Conservation (phyloP, 192 early-diverging fungal species). For the Coemansia sp. region DNA sequence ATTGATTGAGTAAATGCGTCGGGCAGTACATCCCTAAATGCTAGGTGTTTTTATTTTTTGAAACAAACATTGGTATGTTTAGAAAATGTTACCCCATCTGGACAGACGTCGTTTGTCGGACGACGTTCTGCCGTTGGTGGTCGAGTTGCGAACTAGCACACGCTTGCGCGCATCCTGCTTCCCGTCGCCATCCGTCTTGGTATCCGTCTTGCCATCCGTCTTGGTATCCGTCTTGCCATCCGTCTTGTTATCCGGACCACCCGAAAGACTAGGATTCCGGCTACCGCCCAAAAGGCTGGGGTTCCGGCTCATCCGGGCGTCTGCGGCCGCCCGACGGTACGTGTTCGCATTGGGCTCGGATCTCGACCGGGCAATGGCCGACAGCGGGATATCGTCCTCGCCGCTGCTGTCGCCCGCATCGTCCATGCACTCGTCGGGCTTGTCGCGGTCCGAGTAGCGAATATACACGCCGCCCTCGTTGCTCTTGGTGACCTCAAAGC, state of each 20-base stretch:
- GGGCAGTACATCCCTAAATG: background rate
- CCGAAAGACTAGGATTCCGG: too few species aligned
- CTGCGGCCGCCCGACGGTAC: background rate
- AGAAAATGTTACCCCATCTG: slow-evolving; percentile 30
- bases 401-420: slow-evolving; percentile 16
- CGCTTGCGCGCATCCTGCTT: background rate
- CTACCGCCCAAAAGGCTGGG: too few species aligned
- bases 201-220: background rate
- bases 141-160: slow-evolving; percentile 3
- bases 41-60: background rate
- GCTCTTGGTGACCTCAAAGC: slow-evolving; percentile 24
- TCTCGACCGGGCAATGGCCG: slow-evolving; percentile 32
- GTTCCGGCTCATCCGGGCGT: too few species aligned
- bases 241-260: background rate
- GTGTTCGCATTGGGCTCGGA: slow-evolving; percentile 24
- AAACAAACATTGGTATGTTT: background rate
- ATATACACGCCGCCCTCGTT: slow-evolving; percentile 27
- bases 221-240: background rate
- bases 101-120: slow-evolving; percentile 18
- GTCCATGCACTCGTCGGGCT: background rate
- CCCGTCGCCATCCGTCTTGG: background rate
- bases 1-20: too few species aligned
- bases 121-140: slow-evolving; percentile 4
- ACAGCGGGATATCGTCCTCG: slow-evolving; percentile 41
- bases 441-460: slow-evolving; percentile 19